A percentile compares a stretch with the other conserved stretches of the same genome.
Conservation (phyloP, 2,329 filamentous ascomycete species). For the Orbilia blumenaviensis region DNA sequence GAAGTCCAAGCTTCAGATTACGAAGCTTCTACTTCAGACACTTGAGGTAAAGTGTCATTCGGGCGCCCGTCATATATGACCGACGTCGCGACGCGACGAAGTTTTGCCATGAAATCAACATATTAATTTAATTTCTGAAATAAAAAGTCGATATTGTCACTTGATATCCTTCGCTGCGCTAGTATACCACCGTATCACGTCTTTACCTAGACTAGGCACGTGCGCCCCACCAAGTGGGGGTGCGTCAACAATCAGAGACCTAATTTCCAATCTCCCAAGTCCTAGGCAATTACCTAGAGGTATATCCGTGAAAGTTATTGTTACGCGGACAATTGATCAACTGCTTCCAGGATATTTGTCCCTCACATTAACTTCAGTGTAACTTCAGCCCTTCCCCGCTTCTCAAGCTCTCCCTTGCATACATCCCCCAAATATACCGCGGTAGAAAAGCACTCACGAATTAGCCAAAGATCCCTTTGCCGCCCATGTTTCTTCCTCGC, state of each 20-base stretch:
- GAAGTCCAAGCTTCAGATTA: not conserved
- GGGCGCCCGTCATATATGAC: not conserved
- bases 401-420: constrained; percentile 15
- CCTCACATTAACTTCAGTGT: constrained; percentile 12
- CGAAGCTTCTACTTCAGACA: not conserved
- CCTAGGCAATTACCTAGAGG: constrained; percentile 3
- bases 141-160: too few relatives aligned
- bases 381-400: constrained; percentile 18
- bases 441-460: constrained; percentile 16
- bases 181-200: not conserved
- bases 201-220: not conserved
- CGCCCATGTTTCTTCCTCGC: constrained; percentile 15
- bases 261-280: not conserved
- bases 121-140: not conserved
- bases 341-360: not conserved
- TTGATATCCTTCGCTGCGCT: too few relatives aligned
- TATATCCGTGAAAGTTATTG: not conserved
- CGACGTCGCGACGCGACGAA: too few relatives aligned
- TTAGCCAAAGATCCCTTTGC: constrained; percentile 40
- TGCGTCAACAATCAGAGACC: not conserved
- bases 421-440: constrained; percentile 25
- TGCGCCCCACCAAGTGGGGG: not conserved
- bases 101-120: not conserved
- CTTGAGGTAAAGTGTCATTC: not conserved
- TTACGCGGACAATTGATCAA: not conserved